Evolutionary conservation across 805 yeast species (phyloP), one percentile per base, ranked within the genome.

Genomic region (Isabelozyma rhagii): DNA sequence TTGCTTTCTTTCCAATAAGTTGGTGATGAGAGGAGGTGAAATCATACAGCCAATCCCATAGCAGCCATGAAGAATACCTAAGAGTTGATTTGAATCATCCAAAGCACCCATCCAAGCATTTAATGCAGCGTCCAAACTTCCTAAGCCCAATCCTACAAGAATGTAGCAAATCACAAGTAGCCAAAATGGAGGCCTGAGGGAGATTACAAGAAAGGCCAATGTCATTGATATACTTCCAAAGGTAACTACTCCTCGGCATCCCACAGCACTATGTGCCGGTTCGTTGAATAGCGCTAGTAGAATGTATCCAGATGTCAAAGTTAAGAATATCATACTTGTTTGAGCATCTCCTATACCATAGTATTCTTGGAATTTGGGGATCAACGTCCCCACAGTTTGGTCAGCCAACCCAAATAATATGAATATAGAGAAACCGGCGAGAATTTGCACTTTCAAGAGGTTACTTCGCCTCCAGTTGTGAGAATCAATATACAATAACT

Each of bases 381-480:
- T 68, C 39, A 84, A 59, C 0, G 87, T 75, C 0, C 89, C 89
- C 14, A 82, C 62, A 0, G 85, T 71, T 59, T 84, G 86, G 55
- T 85, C 89, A 5, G 77, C 72, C 28, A 84, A 58, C 0, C 90
- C 90, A 51, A 80, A 63, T 1, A 81, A 57, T 1, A 73, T 59
- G 55, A 82, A 78, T 1, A 72, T 59, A 21, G 65, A 39, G 51
- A 68, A 77, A 1, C 74, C 61, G 0, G 75, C 60, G 0, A 66
- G 1, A 21, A 82, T 66, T 60, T 83, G 86, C 4, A 59, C n/a
- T 48, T 70, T 70, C 10, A 83, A 61, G 36, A 64, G 60, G 3
- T 34, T 28, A 36, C 79, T 75, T 9, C 60, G 43, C 18, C 71
- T 63, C 59, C 77, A 67, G 55, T 78, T 71, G n/a, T 51, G 56